Base-by-base conservation (phyloP, 768 basidiomycete genomes). In the Tulasnella sp. region DNA sequence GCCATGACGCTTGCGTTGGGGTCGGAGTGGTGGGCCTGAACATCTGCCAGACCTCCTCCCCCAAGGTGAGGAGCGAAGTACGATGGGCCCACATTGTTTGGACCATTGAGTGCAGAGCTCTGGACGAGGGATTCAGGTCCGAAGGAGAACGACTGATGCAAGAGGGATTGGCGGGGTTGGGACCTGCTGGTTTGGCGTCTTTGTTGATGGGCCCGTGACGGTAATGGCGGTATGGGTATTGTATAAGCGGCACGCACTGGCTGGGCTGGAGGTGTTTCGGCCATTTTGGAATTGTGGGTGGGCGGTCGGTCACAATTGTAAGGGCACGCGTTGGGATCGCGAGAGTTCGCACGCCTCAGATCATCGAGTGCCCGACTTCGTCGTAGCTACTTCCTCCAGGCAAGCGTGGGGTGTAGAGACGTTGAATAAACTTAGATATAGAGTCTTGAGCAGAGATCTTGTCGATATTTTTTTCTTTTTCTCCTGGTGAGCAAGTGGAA, bases 121-220 rank as follows among this genome's bases (percentile, higher is more conserved):
- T 91, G 89, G 37, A 93, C 87, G 37, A 94, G 87, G 15, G 89
- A 89, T 81, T 92, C 91, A 29, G 93, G 93, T 39, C 91, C 92
- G 81, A 94, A 93, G 0, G 94, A 94, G 84, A 95, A 94, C 3
- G 93, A 92, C 55, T 74, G 67, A 42, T 77, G 80, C 42, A 78
- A 73, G 13, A 61, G 74, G 29, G 78, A 77, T 26, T 70, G 69
- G 35, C 77, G 77, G 16, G 77, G 77, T 18, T 72, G 67, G 26
- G 55, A 20, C 51, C 77, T 75, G 51, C 26, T 61, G 55, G 75
- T 51, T 55, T 55, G 51, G 7, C 55, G 75, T n/a, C 75, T 46
- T 61, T 75, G 75, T 55, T 75, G 77, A 15, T 70, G 77, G 26
- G 69, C 37, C 39, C 77, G 29, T 18, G 67, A 70, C 13, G 77